These are phyloP conservation scores for Anisodus acutangulus DNA, from an alignment of 257 asterid species.

Conservation along the genomic window DNA sequence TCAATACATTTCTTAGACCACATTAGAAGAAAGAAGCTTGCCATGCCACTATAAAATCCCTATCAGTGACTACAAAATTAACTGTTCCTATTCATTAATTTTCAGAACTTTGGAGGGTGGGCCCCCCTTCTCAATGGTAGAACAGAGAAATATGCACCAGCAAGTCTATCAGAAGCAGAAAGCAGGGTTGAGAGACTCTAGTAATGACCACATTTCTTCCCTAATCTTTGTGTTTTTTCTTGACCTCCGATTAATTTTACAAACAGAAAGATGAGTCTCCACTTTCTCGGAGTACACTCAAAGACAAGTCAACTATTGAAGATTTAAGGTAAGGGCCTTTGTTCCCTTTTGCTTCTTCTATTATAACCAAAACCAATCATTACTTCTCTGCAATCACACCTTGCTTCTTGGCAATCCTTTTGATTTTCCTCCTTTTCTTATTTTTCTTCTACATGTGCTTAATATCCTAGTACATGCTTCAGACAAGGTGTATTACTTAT, in stretches of 20 bases:
- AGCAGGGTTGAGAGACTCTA: neutral
- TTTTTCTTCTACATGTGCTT: neutral
- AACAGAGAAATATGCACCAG: neutral
- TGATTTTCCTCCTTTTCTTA: neutral
- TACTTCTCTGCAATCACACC: slow-evolving; percentile 6
- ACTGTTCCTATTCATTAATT: neutral
- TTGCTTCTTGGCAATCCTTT: slow-evolving; percentile 12
- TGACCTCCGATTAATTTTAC: neutral
- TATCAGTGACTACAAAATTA: neutral
- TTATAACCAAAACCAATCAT: neutral
- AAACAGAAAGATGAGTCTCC: slow-evolving; percentile 18
- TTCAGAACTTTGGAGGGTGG: neutral
- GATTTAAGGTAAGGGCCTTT: neutral
- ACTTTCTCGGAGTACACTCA: neutral
- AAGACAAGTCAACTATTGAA: slow-evolving; percentile 2
- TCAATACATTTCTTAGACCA: slow-evolving; percentile 12
- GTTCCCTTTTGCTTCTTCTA: neutral
- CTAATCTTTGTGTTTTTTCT: neutral
- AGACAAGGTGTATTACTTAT: neutral
- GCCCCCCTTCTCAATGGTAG: neutral
- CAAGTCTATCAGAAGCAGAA: neutral
- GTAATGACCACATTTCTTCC: neutral
- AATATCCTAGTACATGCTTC: slow-evolving; percentile 12
- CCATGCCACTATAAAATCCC: neutral
- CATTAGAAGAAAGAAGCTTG: slow-evolving; percentile 18